A percentile compares a stretch with the other conserved stretches of the same genome.
Conservation (phyloP, 2,329 filamentous ascomycete species). For the Orbilia quercus region DNA sequence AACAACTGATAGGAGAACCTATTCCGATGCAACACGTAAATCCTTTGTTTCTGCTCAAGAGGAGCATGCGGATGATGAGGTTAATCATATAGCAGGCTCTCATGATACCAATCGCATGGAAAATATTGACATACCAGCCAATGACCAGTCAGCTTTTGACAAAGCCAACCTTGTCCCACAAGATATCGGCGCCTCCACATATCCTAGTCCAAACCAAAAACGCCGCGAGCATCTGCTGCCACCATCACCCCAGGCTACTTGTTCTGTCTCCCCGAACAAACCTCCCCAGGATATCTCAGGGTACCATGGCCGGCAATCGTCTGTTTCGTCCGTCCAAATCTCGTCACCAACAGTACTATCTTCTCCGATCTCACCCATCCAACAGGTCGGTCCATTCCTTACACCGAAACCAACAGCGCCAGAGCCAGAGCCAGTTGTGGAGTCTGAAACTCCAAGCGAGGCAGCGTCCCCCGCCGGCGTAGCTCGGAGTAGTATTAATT, state of each 20-base stretch:
- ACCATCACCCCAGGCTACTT: not conserved
- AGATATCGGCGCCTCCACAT: not conserved
- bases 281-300: not conserved
- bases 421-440: constrained; percentile 64
- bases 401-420: constrained; percentile 55
- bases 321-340: constrained; percentile 55
- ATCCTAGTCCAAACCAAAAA: not conserved
- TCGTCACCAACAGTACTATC: constrained; percentile 58
- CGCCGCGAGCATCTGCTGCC: not conserved
- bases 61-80: constrained; percentile 58
- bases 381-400: constrained; percentile 35
- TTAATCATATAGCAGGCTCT: not conserved
- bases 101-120: not conserved
- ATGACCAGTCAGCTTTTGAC: too few species aligned
- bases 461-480: constrained; percentile 64
- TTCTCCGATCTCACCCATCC: constrained; percentile 58
- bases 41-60: constrained; percentile 66
- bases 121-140: not conserved
- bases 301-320: constrained; percentile 1
- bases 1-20: constrained; percentile 38
- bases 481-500: constrained; percentile 88
- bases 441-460: constrained; percentile 60
- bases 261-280: not conserved
- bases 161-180: not conserved
- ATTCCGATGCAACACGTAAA: constrained; percentile 29